phyloP scores from a whole-genome alignment of 768 basidiomycete genomes.

The Suillus brevipes region DNA sequence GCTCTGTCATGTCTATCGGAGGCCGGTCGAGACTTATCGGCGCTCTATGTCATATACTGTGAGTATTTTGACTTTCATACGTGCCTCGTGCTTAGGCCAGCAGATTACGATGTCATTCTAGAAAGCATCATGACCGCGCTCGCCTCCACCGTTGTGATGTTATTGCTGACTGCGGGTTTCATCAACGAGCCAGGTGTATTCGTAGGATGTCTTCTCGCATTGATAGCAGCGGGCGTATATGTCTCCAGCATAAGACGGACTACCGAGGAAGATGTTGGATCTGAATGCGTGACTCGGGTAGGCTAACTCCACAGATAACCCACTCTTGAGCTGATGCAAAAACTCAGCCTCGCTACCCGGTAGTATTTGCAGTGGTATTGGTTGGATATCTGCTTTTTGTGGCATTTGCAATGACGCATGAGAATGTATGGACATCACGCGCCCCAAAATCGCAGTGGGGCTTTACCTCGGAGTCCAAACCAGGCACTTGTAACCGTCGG shows the following conservation, averaged over 20 bases:
- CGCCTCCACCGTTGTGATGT: constrained; percentile 17
- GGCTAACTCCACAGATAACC: neutral
- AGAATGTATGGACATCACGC: constrained; percentile 4
- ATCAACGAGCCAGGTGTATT: neutral
- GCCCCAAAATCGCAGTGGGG: neutral
- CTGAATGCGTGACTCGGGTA: constrained; percentile 1
- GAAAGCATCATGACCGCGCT: constrained; percentile 27
- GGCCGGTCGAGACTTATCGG: constrained; percentile 17
- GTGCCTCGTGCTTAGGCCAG: neutral
- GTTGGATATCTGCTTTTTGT: neutral
- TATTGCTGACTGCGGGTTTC: neutral
- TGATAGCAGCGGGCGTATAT: neutral
- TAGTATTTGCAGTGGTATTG: constrained; percentile 6
- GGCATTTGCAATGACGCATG: neutral
- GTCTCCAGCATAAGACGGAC: neutral
- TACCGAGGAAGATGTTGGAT: neutral
- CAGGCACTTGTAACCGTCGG: constrained; percentile 22
- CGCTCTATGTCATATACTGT: constrained; percentile 26
- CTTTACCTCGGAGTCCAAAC: constrained; percentile 1
- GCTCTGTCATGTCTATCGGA: constrained; percentile 15
- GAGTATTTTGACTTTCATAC: constrained; percentile 12
- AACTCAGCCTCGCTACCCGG: neutral
- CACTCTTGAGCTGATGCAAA: neutral
- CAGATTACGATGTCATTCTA: constrained; percentile 33
- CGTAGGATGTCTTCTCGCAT: neutral